Conservation (phyloP, 208 protist species). For the Leishmania amazonensis region DNA sequence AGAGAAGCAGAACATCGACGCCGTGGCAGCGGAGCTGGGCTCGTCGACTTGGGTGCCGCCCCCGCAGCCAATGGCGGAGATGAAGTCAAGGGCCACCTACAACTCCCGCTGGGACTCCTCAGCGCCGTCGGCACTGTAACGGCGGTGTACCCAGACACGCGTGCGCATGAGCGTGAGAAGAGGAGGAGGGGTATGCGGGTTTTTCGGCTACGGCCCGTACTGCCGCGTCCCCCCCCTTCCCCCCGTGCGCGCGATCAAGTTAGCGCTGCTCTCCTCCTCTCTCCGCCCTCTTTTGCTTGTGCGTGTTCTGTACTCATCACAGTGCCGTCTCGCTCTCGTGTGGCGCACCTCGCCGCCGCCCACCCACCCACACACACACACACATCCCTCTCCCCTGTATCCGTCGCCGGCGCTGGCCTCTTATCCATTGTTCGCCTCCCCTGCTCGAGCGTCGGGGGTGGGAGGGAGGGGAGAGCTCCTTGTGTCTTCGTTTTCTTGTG, state of each 20-base stretch:
- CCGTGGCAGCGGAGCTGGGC: constrained; percentile 66
- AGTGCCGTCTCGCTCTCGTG: not conserved
- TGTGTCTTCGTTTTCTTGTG: not conserved
- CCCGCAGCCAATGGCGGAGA: constrained; percentile 43
- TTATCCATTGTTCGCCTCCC: not conserved
- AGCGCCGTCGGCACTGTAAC: constrained; percentile 2
- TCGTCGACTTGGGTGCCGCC: constrained; percentile 67
- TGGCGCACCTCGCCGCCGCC: too few relatives aligned
- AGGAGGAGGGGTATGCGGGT: not conserved
- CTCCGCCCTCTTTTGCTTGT: not conserved
- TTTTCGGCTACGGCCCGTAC: not conserved
- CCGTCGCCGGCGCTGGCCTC: not conserved
- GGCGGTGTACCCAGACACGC: not conserved
- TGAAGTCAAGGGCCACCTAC: constrained; percentile 61
- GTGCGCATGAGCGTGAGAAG: not conserved
- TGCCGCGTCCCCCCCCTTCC: not conserved
- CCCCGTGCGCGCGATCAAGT: not conserved
- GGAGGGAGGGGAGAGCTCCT: not conserved
- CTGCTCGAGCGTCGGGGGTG: not conserved
- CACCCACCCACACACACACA: not conserved
- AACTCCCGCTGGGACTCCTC: constrained; percentile 40
- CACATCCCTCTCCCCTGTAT: too few relatives aligned
- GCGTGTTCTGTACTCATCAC: not conserved
- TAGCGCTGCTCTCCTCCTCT: not conserved
- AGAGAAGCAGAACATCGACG: constrained; percentile 58